Conservation (phyloP, 2,329 filamentous ascomycete genomes). For the Sporothrix brunneoviolacea region DNA sequence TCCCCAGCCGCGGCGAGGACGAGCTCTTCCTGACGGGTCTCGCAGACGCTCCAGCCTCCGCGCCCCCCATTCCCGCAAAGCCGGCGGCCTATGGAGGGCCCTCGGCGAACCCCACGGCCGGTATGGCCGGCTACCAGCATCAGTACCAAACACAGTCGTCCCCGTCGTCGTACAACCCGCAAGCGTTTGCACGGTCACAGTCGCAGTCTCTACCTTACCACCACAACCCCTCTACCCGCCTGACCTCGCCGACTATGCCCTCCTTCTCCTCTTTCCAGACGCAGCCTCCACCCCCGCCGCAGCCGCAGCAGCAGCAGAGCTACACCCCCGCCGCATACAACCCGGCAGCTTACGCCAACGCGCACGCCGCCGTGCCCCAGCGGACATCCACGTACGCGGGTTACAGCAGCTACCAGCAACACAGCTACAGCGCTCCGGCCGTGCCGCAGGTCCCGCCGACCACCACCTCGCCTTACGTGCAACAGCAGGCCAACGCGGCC, state of each 20-base stretch:
- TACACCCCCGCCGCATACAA: constrained; percentile 52
- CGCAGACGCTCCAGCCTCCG: constrained; percentile 24
- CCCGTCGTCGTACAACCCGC: constrained; percentile 62
- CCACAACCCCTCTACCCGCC: constrained; percentile 26
- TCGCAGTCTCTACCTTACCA: constrained; percentile 43
- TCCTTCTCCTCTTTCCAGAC: constrained; percentile 22
- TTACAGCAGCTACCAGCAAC: constrained; percentile 36
- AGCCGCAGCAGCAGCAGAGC: constrained; percentile 31
- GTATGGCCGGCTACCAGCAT: constrained; percentile 46
- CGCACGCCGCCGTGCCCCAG: constrained; percentile 36
- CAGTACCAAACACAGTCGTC: constrained; percentile 42
- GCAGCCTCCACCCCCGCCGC: constrained; percentile 25
- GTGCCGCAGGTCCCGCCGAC: constrained; percentile 26
- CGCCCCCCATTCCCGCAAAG: constrained; percentile 20
- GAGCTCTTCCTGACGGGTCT: constrained; percentile 58
- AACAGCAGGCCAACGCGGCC: background rate
- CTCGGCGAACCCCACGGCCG: constrained; percentile 32
- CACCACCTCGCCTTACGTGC: background rate
- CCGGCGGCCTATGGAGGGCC: constrained; percentile 31
- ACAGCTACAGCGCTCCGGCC: constrained; percentile 34
- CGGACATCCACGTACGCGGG: constrained; percentile 45
- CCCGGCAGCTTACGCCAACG: constrained; percentile 51
- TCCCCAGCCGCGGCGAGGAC: constrained; percentile 36
- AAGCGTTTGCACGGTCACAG: constrained; percentile 51
- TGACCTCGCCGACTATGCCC: constrained; percentile 32